Evolutionary conservation across 2,329 filamentous ascomycete species (phyloP), one percentile per base, ranked within the genome.

Genomic region (Domatiomyces catenatus): DNA sequence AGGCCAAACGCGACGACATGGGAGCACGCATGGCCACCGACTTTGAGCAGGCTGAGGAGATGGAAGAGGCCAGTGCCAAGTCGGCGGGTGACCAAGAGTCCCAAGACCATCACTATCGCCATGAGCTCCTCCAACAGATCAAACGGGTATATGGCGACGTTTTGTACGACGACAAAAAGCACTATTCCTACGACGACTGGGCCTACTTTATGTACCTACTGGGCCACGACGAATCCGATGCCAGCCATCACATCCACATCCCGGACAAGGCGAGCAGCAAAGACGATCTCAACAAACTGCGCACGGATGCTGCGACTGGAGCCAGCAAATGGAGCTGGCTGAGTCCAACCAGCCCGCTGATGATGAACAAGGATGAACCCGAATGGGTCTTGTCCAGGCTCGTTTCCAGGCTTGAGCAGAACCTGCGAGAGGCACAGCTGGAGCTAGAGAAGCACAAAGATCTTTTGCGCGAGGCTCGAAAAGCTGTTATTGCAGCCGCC

Each of bases 131-230:
- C 46, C 61, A 61, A 6, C 65, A 70, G 47, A 58, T 70, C 19
- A 62, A 65, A 12, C 67, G 64, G 47, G 61, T 71, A 49, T 64
- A 69, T 48, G 53, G 62, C 6, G 64, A 69, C 46, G 50, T 67
- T 5, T 59, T 62, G 12, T 60, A 58, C 7, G 57, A 59, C 28
- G 59, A 61, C 1, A 57, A 62, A 1, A 68, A 66, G 50, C 59
- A 62, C 49, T 70, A 69, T 46, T 60, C 60, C 8, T 70, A 69
- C 47, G 59, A 64, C 5, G 66, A 70, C 56, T 76, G 72, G 73
- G 67, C 68, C 36, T 73, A 72, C 55, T 75, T 68, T 52, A 62
- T 76, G 7, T 65, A 63, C 45, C 64, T 76, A 1, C 64, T 75
- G 43, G 70, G 69, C 1, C 67, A 71, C 36, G 64, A 69, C 42